phyloP scores from a whole-genome alignment of 1,284 basidiomycete genomes.

The Porodaedalea pini region DNA sequence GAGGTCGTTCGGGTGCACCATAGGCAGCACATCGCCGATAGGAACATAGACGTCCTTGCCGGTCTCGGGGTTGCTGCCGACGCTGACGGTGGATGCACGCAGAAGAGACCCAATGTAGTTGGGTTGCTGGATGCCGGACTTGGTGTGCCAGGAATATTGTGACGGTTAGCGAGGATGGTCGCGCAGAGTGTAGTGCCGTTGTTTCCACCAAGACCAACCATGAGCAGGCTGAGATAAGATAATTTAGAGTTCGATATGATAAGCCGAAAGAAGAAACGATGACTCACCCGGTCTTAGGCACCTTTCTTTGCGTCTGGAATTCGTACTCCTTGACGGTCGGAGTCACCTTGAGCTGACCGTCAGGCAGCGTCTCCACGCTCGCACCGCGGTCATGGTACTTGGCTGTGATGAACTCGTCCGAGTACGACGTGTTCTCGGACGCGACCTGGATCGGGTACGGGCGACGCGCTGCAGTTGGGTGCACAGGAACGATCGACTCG shows the following conservation, averaged over 20 bases:
- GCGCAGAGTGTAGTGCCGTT: slow-evolving; percentile 95
- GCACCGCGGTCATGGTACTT: slow-evolving; percentile 84
- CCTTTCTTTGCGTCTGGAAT: slow-evolving; percentile 88
- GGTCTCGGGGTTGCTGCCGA: slow-evolving; percentile 80
- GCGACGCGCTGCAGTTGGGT: slow-evolving; percentile 82
- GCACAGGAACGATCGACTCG: slow-evolving; percentile 64
- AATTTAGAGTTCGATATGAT: slow-evolving; percentile 18
- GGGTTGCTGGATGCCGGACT: slow-evolving; percentile 87
- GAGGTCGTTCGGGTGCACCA: slow-evolving; percentile 99
- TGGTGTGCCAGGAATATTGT: slow-evolving; percentile 97
- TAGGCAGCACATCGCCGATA: slow-evolving; percentile 90
- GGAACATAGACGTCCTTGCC: slow-evolving; percentile 94
- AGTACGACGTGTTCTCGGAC: slow-evolving; percentile 79
- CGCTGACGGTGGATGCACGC: slow-evolving; percentile 90
- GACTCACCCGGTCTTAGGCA: slow-evolving; percentile 89
- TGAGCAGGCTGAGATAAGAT: slow-evolving; percentile 73
- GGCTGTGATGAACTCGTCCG: slow-evolving; percentile 78
- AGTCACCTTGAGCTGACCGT: slow-evolving; percentile 74
- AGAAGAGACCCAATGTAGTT: slow-evolving; percentile 96
- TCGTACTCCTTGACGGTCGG: slow-evolving; percentile 79
- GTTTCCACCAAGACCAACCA: slow-evolving; percentile 97
- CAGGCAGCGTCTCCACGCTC: slow-evolving; percentile 57
- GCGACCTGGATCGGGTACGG: slow-evolving; percentile 79
- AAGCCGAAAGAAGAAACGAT: slow-evolving; percentile 16
- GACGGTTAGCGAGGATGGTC: slow-evolving; percentile 93